Base-by-base conservation (phyloP, 495 filamentous ascomycete genomes). In the Penicillium tannophilum region DNA sequence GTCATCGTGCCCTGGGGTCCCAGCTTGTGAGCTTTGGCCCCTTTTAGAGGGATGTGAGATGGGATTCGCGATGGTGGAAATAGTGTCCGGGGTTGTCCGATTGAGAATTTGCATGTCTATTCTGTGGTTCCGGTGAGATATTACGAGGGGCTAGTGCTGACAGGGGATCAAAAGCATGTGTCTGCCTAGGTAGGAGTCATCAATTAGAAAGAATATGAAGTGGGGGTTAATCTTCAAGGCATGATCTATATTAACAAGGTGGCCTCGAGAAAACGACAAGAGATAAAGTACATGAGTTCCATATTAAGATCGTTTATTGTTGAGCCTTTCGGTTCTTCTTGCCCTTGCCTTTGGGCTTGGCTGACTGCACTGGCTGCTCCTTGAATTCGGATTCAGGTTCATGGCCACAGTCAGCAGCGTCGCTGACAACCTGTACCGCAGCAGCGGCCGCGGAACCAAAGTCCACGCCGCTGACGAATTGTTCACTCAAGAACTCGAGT, bases 401-500 rank as follows among this genome's bases (percentile, higher is more conserved):
- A 31, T 68, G 60, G 26, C 65, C 63, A 54, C 62, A 64, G 3
- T 65, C 55, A 1, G 54, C 63, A 39, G 60, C 24, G 24, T 68
- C 60, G 17, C 55, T 56, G 9, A 66, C 56, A 28, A 58, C 60
- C 31, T 64, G 51, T 30, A 52, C 56, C 43, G 65, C 62, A 16
- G 56, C 57, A 20, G 59, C 48, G 33, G 47, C 50, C 36, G 51
- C 16, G 17, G 67, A 33, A 3, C 78, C 82, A 58, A 97, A 87
- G 58, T 92, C 86, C 11, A 97, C 85, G 0, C 93, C 93, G 8
- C 85, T 82, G 52, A 95, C 86, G 59, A 98, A 90, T 31, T 89
- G 74, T 72, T 90, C 92, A 59, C 91, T 93, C 30, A 96, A 79
- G 35, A 88, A 86, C 75, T 99, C 95, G 56, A 99, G 76, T 20